phyloP scores from a whole-genome alignment of 331 rosid species.

The Cydonia oblonga region DNA sequence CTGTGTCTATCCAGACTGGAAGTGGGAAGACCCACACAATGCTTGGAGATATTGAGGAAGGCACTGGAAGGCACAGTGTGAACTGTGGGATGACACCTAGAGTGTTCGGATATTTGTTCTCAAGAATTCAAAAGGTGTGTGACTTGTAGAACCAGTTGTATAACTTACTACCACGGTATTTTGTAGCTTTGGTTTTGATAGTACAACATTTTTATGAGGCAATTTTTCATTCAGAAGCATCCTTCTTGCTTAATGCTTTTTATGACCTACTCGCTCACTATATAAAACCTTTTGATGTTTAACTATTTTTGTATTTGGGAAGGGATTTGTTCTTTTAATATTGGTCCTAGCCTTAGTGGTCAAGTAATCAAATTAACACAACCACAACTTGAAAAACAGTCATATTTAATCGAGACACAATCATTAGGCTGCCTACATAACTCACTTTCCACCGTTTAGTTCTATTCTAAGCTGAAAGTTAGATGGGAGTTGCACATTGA shows the following conservation, averaged over 20 bases:
- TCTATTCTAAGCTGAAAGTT: not conserved
- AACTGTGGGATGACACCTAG: constrained; percentile 99
- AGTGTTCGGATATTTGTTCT: constrained; percentile 81
- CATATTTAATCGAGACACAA: not conserved
- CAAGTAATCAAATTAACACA: not conserved
- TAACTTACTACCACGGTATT: not conserved
- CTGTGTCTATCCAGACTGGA: constrained; percentile 53
- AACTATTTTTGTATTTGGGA: not conserved
- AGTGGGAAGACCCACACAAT: constrained; percentile 99
- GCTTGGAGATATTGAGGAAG: constrained; percentile 98
- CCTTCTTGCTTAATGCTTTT: not conserved
- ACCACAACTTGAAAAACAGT: not conserved
- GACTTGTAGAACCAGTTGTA: not conserved
- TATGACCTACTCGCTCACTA: not conserved
- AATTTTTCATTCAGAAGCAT: not conserved
- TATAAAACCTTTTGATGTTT: not conserved
- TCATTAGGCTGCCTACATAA: not conserved
- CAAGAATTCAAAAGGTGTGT: constrained; percentile 88
- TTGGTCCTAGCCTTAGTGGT: not conserved
- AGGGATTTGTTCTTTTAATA: not conserved
- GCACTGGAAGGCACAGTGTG: constrained; percentile 91
- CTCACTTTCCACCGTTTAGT: not conserved
- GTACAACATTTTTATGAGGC: not conserved
- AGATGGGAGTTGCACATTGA: not conserved
- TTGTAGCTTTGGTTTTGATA: not conserved